Base-by-base conservation (phyloP, 2,329 filamentous ascomycete genomes). In the Aspergillus pseudotamarii region DNA sequence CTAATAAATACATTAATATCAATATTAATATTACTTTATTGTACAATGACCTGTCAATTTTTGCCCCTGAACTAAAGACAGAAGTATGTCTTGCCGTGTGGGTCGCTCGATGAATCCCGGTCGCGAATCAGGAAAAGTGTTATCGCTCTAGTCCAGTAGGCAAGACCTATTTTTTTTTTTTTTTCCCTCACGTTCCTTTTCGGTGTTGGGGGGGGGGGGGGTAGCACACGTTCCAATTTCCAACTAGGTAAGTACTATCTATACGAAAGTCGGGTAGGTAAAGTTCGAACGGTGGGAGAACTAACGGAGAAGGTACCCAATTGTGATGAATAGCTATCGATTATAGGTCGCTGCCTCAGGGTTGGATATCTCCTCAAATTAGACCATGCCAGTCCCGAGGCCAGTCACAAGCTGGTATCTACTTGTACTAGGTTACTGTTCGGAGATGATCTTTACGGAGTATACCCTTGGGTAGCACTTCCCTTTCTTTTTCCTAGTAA, bases 51-150 rank as follows among this genome's bases (percentile, higher is more conserved):
- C 38, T 57, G 55, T 57, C 55, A 41, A 32, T 12, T 57, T 43
- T 28, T 23, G 26, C 55, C 55, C 36, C 55, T 41, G 38, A 57
- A 57, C 23, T 57, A 36, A 57, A 57, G 38, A 30, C 1, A 19
- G 55, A 11, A 43, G 21, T 43, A 46, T 57, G 26, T 30, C 55
- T 43, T 59, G 32, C 56, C 56, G 45, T 46, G 56, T 58, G 56
- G 56, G 56, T 32, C 28, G 28, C 16, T 23, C 23, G n/a, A 30
- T 19, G 41, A 48, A 28, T 30, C 41, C 55, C 55, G 5, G 26
- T 57, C 46, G 55, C 55, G 30, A 51, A 51, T 32, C 6, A 51
- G 48, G 28, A 51, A 51, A 32, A 32, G 28, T 34, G 10, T 9
- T 51, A 5, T 51, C 19, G 4, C 10, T 14, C 8, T 41, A 41